Evolutionary conservation across 371 early-diverging fungal species (phyloP).

Genomic region (Mucor ambiguus): DNA sequence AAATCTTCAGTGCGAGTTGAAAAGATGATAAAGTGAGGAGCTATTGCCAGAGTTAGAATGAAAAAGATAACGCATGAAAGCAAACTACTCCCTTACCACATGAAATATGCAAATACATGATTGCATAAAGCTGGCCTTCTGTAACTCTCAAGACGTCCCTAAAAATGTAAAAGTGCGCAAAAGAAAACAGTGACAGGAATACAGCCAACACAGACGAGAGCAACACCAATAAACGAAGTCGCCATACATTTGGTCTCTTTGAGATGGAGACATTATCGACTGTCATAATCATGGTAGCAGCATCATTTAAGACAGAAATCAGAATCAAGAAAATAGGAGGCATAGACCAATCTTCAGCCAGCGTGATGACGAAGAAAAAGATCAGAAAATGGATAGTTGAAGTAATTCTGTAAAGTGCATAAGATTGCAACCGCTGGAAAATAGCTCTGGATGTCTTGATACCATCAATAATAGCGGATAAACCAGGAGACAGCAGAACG

Average conservation of each 20-base stretch:
- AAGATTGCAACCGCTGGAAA: constrained; percentile 90
- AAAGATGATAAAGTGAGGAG: constrained; percentile 96
- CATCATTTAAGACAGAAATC: constrained; percentile 87
- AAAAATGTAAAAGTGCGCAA: constrained; percentile 83
- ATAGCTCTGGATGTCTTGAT: constrained; percentile 83
- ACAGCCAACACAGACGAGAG: constrained; percentile 77
- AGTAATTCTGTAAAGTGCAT: constrained; percentile 90
- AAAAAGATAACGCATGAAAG: constrained; percentile 44
- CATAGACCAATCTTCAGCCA: constrained; percentile 82
- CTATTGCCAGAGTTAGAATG: constrained; percentile 47
- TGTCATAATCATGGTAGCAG: constrained; percentile 90
- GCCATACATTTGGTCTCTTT: constrained; percentile 84
- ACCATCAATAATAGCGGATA: constrained; percentile 90
- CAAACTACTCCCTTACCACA: constrained; percentile 61
- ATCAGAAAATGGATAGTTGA: constrained; percentile 91
- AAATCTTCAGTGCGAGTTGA: constrained; percentile 86
- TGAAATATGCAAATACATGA: constrained; percentile 93
- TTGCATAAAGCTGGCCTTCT: constrained; percentile 59
- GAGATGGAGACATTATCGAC: constrained; percentile 90
- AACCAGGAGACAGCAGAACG: constrained; percentile 85
- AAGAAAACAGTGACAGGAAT: constrained; percentile 74
- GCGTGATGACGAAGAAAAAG: constrained; percentile 89
- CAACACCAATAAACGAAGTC: constrained; percentile 81
- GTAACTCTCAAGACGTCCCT: constrained; percentile 57
- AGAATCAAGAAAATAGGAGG: constrained; percentile 83